Percentiles rank a stretch among this genome's conserved stretches.
phyloP scores from a whole-genome alignment of 2,329 filamentous ascomycete genomes.

The Pseudogymnoascus sp. region DNA sequence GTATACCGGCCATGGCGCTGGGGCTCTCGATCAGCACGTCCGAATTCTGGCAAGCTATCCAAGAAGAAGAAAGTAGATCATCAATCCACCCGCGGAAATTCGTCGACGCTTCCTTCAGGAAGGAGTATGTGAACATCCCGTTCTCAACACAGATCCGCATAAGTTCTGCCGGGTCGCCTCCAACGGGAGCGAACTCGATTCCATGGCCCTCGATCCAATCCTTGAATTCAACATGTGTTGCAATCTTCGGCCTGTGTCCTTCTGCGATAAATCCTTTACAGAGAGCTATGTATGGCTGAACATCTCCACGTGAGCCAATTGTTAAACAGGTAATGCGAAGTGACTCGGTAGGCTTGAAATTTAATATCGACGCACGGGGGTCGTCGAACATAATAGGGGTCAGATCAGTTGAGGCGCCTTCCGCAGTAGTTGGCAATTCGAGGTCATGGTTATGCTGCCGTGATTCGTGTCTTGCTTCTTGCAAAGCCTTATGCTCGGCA shows the following conservation, averaged over 20 bases:
- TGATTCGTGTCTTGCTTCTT: conserved; percentile 59
- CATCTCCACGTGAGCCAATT: conserved; percentile 90
- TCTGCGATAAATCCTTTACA: conserved; percentile 86
- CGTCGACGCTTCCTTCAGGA: conserved; percentile 76
- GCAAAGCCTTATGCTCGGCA: conserved; percentile 72
- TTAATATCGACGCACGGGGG: conserved; percentile 75
- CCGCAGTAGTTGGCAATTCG: conserved; percentile 40
- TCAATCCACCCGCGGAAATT: conserved; percentile 96
- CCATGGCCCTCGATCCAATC: conserved; percentile 87
- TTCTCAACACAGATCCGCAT: conserved; percentile 97
- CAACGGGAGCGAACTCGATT: conserved; percentile 83
- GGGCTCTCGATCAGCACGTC: conserved; percentile 93
- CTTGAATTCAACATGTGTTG: conserved; percentile 85
- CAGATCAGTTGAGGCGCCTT: conserved; percentile 43
- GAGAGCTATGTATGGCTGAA: conserved; percentile 94
- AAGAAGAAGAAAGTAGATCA: conserved; percentile 74
- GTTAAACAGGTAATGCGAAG: conserved; percentile 87
- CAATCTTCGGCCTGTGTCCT: conserved; percentile 79
- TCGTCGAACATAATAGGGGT: conserved; percentile 86
- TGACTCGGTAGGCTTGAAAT: conserved; percentile 77
- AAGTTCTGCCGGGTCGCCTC: conserved; percentile 84
- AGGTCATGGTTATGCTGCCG: conserved; percentile 43
- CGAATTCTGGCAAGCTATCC: conserved; percentile 73
- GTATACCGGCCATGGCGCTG: conserved; percentile 94
- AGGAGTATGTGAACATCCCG: conserved; percentile 91